Base-by-base conservation (phyloP, 805 yeast genomes). In the Candida fluviatilis region DNA sequence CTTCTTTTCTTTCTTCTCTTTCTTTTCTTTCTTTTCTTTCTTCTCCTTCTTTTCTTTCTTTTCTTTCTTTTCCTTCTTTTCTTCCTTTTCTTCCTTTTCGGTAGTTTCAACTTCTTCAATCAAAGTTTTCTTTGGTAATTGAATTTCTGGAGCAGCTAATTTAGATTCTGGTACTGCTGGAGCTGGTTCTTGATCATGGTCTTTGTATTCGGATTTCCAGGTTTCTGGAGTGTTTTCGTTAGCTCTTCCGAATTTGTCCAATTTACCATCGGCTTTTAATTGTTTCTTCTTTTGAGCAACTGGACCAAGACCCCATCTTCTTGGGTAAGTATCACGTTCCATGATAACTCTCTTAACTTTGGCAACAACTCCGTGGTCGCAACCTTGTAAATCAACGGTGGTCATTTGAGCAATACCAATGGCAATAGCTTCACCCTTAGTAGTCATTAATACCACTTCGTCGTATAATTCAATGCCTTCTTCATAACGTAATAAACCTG, bases 301-400 rank as follows among this genome's bases (percentile, higher is more conserved):
- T 55, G 99, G 99, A 55, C 99, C 99, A 54, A 93, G 73, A 46
- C 99, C 99, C 99, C 99, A 93, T 78, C 97, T 84, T 78, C 99
- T 85, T 70, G 99, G 99, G 68, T 93, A 93, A 37, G 95, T 80
- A 66, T 93, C 99, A 74, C 99, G 84, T 74, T 93, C 99, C 99
- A 93, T 93, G 56, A 93, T 93, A 75, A 98, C 91, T 75, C 99
- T 86, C 78, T 93, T 93, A 58, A 93, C 95, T 75, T 87, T 89
- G 51, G 99, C 96, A 57, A 91, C 99, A 44, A 90, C 89, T 57
- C 99, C 99, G 62, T 93, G 99, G 67, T 93, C 99, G 69, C 98
- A 91, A 23, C 93, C 71, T 45, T 96, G 90, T 55, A 93, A 76
- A 62, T 93, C 99, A 43, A 90, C 97, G 43, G 97, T 88, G 42